Percentiles rank a stretch among this genome's conserved stretches.
phyloP scores from a whole-genome alignment of 2,329 filamentous ascomycete genomes.

The Calonectria montana region DNA sequence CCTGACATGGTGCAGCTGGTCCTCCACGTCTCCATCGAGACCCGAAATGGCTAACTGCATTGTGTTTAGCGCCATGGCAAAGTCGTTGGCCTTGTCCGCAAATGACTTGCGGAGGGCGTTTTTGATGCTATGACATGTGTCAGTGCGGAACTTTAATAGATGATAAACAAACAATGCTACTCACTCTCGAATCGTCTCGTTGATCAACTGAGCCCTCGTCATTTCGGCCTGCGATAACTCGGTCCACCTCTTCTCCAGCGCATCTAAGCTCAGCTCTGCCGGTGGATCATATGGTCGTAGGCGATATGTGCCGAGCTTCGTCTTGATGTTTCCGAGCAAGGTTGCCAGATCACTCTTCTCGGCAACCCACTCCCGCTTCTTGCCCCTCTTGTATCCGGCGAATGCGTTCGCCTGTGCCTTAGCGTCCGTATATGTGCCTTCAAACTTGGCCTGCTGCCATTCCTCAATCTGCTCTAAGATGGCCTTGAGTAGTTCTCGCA shows the following conservation, averaged over 20 bases:
- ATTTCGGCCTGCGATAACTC: conserved; percentile 86
- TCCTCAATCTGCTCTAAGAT: conserved; percentile 78
- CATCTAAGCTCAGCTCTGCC: conserved; percentile 82
- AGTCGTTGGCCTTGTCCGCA: conserved; percentile 98
- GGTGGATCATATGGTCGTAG: conserved; percentile 92
- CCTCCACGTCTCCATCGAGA: conserved; percentile 96
- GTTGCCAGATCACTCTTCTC: conserved; percentile 97
- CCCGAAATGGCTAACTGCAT: conserved; percentile 95
- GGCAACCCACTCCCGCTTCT: conserved; percentile 95
- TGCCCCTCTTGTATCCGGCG: conserved; percentile 87
- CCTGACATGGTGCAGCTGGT: conserved; percentile 89
- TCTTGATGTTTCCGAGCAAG: conserved; percentile 97
- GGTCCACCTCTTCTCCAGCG: conserved; percentile 85
- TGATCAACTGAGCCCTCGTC: conserved; percentile 90
- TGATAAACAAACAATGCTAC: conserved; percentile 42
- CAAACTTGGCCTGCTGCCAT: conserved; percentile 86
- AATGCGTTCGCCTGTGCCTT: conserved; percentile 88
- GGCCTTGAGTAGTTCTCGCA: conserved; percentile 82
- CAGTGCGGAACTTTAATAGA: conserved; percentile 34
- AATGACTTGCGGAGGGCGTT: conserved; percentile 92
- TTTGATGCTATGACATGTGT: conserved; percentile 76
- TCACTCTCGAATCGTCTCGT: conserved; percentile 96
- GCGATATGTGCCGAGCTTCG: conserved; percentile 94
- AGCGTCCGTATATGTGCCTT: conserved; percentile 92
- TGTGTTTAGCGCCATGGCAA: conserved; percentile 93